Conservation (phyloP, 2,329 filamentous ascomycete species). For the Orbilia quercus region DNA sequence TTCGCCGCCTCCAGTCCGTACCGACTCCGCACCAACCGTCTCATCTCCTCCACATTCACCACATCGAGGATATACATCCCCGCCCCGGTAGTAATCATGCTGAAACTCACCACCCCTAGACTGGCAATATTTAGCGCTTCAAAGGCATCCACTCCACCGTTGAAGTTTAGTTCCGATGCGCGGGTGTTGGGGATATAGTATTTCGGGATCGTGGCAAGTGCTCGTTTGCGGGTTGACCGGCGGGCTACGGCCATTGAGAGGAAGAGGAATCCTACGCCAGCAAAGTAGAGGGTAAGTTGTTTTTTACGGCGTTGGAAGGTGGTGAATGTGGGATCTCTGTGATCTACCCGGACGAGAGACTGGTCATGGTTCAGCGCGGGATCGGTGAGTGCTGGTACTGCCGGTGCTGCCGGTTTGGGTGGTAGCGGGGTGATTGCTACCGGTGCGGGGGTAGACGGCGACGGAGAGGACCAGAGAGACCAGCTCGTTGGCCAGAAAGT, state of each 20-base stretch:
- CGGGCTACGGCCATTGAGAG: slow-evolving; percentile 78
- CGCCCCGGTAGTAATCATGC: slow-evolving; percentile 79
- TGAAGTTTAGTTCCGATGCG: slow-evolving; percentile 67
- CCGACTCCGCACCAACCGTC: slow-evolving; percentile 66
- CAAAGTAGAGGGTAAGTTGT: slow-evolving; percentile 77
- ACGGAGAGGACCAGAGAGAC: slow-evolving; percentile 35
- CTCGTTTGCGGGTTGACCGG: slow-evolving; percentile 73
- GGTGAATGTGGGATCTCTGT: slow-evolving; percentile 48
- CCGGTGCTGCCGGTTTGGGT: slow-evolving; percentile 20
- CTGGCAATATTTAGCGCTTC: slow-evolving; percentile 89
- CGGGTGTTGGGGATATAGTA: slow-evolving; percentile 77
- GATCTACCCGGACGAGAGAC: slow-evolving; percentile 10
- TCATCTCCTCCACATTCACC: slow-evolving; percentile 74
- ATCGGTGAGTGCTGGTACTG: slow-evolving; percentile 20
- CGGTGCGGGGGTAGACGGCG: background rate
- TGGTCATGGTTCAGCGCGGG: slow-evolving; percentile 13
- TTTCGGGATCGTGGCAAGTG: slow-evolving; percentile 71
- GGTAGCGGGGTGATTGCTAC: slow-evolving; percentile 8
- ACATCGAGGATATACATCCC: slow-evolving; percentile 82
- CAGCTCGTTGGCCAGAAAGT: slow-evolving; percentile 42
- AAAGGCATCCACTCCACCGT: slow-evolving; percentile 77
- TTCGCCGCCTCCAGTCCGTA: slow-evolving; percentile 59
- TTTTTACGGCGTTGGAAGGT: slow-evolving; percentile 68
- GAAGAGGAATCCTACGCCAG: slow-evolving; percentile 79
- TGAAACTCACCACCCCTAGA: slow-evolving; percentile 81